A percentile compares a stretch with the other conserved stretches of the same genome.
phyloP scores from a whole-genome alignment of 2,329 filamentous ascomycete genomes.

The Neonectria faginata region DNA sequence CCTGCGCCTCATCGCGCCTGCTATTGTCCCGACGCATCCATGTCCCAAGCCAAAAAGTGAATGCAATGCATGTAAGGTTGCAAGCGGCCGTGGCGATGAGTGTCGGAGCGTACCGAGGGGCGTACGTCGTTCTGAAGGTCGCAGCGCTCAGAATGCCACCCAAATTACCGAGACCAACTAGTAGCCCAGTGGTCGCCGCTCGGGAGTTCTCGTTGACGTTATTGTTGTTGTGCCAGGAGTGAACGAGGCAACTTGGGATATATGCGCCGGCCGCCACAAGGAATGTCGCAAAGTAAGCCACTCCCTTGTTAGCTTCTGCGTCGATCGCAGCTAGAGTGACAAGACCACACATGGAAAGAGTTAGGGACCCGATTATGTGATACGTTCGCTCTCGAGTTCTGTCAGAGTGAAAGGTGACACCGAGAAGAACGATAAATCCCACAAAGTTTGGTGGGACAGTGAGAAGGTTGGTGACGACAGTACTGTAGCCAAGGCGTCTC shows the following conservation, averaged over 20 bases:
- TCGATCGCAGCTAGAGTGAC: slow-evolving; percentile 58
- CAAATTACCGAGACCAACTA: slow-evolving; percentile 62
- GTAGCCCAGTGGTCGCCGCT: slow-evolving; percentile 60
- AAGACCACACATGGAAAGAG: slow-evolving; percentile 56
- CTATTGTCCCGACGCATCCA: slow-evolving; percentile 38
- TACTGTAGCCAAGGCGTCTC: slow-evolving; percentile 56
- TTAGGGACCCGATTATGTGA: slow-evolving; percentile 54
- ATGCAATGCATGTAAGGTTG: slow-evolving; percentile 37
- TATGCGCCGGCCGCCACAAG: slow-evolving; percentile 59
- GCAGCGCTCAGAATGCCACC: slow-evolving; percentile 58
- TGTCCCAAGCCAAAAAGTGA: slow-evolving; percentile 34
- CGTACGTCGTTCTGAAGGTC: slow-evolving; percentile 61
- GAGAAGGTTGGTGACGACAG: slow-evolving; percentile 60
- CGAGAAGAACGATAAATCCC: slow-evolving; percentile 59
- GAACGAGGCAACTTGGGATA: slow-evolving; percentile 59
- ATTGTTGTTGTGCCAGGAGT: slow-evolving; percentile 66
- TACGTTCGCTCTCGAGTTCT: slow-evolving; percentile 58
- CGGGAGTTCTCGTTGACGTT: slow-evolving; percentile 61
- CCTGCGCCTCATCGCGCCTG: slow-evolving; percentile 29
- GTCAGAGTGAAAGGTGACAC: slow-evolving; percentile 58
- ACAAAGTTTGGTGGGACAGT: slow-evolving; percentile 62
- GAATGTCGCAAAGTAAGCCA: slow-evolving; percentile 64
- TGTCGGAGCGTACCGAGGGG: slow-evolving; percentile 61
- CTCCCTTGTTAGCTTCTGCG: slow-evolving; percentile 53
- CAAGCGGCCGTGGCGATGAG: slow-evolving; percentile 56